Base-by-base conservation (phyloP, 2,329 filamentous ascomycete species). In the Alternaria burnsii region DNA sequence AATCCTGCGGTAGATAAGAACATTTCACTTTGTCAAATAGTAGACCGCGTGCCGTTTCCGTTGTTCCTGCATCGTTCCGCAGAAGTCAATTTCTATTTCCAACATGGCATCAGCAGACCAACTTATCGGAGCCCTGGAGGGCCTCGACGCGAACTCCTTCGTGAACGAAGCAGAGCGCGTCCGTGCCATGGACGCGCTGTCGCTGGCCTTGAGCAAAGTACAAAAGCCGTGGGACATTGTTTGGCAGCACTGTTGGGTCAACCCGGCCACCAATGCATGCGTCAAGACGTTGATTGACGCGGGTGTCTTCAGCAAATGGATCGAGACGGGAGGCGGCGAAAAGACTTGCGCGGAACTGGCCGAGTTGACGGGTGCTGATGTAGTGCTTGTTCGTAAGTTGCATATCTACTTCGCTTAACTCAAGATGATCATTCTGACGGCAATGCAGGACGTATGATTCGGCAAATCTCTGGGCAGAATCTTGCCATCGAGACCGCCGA, bases 281-380 rank as follows among this genome's bases (percentile, higher is more conserved):
- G 32, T 55, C 41, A 55, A 55, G 42, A 55, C 52, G 42, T 55
- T 55, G 42, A 55, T 55, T 40, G 52, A 55, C 22, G 52, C 52
- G 42, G 52, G 52, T 55, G 32, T 55, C 32, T 55, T 55, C 52
- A 55, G 30, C 52, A 55, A 55, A 47, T 55, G 52, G 52, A 55
- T 55, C 22, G n/a, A 55, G 52, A 47, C 14, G 4, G 52, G 52
- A 55, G 42, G 52, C 22, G 52, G 42, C n/a, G 22, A 55, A 22
- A 55, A 55, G 12, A 55, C 52, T 40, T 55, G 52, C 30, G 42
- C 52, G 20, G 42, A 55, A 30, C 52, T 55, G 22, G 52, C 52
- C 3, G 32, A 55, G 42, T 47, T 22, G 10, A 24, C 44, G 18
- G 44, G 18, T 22, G 28, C 4, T 28, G 44, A 48, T 24, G 44